Base-by-base conservation (phyloP, 108 stramenopile species). In the Hondaea fermentalgiana region DNA sequence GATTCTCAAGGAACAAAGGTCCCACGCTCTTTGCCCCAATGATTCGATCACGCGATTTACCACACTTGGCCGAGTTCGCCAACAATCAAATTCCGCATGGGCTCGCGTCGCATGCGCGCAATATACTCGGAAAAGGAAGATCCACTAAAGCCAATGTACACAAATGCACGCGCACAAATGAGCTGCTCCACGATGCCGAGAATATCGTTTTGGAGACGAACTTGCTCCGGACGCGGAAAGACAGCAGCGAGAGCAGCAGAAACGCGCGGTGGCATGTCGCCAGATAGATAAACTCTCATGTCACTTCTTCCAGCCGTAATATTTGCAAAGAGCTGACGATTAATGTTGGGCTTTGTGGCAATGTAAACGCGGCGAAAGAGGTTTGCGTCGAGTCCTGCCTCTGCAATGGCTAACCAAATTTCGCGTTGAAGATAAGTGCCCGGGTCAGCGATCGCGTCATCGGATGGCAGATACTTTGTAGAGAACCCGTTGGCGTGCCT, bases 401-500 rank as follows among this genome's bases (percentile, higher is more conserved):
- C 45, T 6, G 51, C 76, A 23, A 83, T 83, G 19, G 76, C 6
- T 0, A 53, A 4, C 76, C 49, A 47, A 23, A 83, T 47, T 25
- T 83, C 49, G 2, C 51, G 76, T 14, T n/a, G 49, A 12, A 83
- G 51, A 45, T 53, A 83, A 16, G 23, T 28, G 28, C 76, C 76
- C n/a, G 76, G 76, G 4, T 83, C 76, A 12, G 28, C n/a, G 3
- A 83, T 83, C 10, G 76, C 76, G 6, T 83, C 49, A 23, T 53
- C 51, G n/a, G 76, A 83, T 14, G 6, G 76, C 3, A 83, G 28
- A 4, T 83, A 83, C 76, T 83, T 47, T 21, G 49, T 83, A 16
- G 76, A 83, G 28, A 83, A 83, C 19, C 76, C 76, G n/a, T 83
- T 83, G 45, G 76, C 76, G 28, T 83, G 76, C 76, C 28, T 21